phyloP scores from a whole-genome alignment of 192 early-diverging fungal species.

The Coemansia sp. region DNA sequence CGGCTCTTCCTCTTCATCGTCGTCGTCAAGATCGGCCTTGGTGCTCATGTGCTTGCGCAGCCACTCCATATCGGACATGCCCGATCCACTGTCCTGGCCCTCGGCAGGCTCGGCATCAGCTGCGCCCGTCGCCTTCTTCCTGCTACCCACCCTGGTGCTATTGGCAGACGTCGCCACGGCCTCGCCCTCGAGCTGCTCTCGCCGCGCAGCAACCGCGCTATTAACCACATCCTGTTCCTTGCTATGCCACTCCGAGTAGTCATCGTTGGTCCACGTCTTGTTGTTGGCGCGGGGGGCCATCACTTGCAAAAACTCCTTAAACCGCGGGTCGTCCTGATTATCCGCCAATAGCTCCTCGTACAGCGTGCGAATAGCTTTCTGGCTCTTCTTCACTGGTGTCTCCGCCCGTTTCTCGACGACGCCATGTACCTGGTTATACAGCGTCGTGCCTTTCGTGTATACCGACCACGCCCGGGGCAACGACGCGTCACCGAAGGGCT shows the following conservation, averaged over 20 bases:
- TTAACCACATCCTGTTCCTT: conserved; percentile 40
- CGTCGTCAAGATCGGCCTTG: conserved; percentile 25
- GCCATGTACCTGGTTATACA: conserved; percentile 54
- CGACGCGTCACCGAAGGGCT: conserved; percentile 78
- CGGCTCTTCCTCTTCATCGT: conserved; percentile 11
- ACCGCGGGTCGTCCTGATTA: conserved; percentile 74
- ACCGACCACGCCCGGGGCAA: conserved; percentile 90
- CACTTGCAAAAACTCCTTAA: conserved; percentile 88
- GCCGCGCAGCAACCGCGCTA: conserved; percentile 37
- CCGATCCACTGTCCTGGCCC: background rate
- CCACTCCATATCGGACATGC: conserved; percentile 67
- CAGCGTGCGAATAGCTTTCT: conserved; percentile 35
- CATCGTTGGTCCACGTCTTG: conserved; percentile 93
- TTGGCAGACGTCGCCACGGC: background rate
- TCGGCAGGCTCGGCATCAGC: background rate
- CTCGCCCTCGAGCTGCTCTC: conserved; percentile 42
- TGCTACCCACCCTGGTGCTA: background rate
- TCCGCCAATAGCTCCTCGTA: conserved; percentile 48
- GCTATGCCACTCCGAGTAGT: conserved; percentile 53
- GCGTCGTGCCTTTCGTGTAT: conserved; percentile 84
- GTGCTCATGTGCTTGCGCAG: conserved; percentile 65
- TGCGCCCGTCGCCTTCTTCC: background rate
- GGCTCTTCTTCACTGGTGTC: conserved; percentile 30
- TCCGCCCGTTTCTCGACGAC: conserved; percentile 22
- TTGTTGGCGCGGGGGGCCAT: conserved; percentile 79